Conservation (phyloP, 495 filamentous ascomycete species). For the Thermothielavioides terrestris region DNA sequence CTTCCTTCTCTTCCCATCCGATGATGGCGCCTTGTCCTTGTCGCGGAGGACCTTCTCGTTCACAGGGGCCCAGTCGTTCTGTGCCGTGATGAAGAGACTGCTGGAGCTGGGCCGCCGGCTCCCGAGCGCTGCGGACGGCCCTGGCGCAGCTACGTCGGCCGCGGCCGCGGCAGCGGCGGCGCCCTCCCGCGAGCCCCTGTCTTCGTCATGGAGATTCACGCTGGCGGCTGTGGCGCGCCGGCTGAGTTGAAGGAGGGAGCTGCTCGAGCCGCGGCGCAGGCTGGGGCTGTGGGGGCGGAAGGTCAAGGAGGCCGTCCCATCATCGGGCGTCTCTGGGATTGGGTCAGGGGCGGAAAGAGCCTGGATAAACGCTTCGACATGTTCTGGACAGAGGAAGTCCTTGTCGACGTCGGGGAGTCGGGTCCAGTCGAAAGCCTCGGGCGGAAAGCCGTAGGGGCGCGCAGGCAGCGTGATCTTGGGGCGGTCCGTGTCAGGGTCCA, state of each 20-base stretch:
- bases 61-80: constrained; percentile 81
- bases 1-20: neutral
- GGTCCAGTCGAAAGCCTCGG: constrained; percentile 38
- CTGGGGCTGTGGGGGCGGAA: constrained; percentile 19
- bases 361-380: constrained; percentile 50
- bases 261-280: constrained; percentile 12
- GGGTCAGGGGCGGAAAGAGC: constrained; percentile 49
- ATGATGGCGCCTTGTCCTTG: neutral
- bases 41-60: constrained; percentile 53
- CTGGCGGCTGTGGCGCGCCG: constrained; percentile 11
- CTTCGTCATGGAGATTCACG: constrained; percentile 9
- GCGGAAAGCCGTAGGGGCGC: constrained; percentile 38
- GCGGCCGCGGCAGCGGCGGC: constrained; percentile 14
- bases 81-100: constrained; percentile 54
- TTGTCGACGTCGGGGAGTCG: constrained; percentile 54
- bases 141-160: constrained; percentile 7
- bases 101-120: constrained; percentile 15
- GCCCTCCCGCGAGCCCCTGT: constrained; percentile 6
- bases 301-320: constrained; percentile 18
- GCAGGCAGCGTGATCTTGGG: constrained; percentile 20
- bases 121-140: neutral
- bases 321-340: constrained; percentile 28
- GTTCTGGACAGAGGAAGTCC: constrained; percentile 53
- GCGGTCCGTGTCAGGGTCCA: neutral
- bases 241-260: constrained; percentile 11